Evolutionary conservation across 345 rosid species (phyloP).

Genomic region (Rhodamnia rubescens): DNA sequence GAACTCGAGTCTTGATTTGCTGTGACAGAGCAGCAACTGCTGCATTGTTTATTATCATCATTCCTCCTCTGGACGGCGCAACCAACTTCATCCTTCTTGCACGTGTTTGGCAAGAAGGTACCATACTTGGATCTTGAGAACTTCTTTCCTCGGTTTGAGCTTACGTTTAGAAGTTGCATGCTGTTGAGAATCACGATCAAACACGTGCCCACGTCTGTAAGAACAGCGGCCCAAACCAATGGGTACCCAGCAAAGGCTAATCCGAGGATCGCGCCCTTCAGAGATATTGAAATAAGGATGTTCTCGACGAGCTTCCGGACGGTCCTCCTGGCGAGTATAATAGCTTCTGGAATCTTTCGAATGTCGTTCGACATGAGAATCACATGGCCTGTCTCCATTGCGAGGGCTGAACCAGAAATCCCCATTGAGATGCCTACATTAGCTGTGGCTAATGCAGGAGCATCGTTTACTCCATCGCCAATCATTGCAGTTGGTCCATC

Average conservation of each 20-base stretch:
- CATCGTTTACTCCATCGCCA: constrained; percentile 81
- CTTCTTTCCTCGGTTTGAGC: neutral
- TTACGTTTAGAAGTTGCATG: constrained; percentile 42
- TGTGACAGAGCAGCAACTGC: neutral
- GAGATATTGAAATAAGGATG: constrained; percentile 38
- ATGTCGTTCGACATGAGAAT: constrained; percentile 76
- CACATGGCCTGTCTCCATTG: constrained; percentile 64
- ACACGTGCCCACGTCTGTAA: constrained; percentile 79
- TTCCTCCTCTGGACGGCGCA: neutral
- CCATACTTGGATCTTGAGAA: neutral
- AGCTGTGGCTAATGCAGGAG: constrained; percentile 81
- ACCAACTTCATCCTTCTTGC: neutral
- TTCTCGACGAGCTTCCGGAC: constrained; percentile 56
- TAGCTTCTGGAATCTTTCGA: constrained; percentile 26
- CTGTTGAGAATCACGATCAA: constrained; percentile 69
- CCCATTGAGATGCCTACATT: constrained; percentile 88
- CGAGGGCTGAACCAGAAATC: constrained; percentile 70
- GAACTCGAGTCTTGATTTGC: neutral
- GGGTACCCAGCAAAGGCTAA: constrained; percentile 78
- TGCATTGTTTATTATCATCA: neutral
- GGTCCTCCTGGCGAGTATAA: constrained; percentile 41
- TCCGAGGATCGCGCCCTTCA: constrained; percentile 49
- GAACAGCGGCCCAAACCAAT: constrained; percentile 75
- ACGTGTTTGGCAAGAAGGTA: neutral
- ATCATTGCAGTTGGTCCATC: constrained; percentile 66